Conservation (phyloP, 2,329 filamentous ascomycete species). For the Teratosphaeria zuluensis region DNA sequence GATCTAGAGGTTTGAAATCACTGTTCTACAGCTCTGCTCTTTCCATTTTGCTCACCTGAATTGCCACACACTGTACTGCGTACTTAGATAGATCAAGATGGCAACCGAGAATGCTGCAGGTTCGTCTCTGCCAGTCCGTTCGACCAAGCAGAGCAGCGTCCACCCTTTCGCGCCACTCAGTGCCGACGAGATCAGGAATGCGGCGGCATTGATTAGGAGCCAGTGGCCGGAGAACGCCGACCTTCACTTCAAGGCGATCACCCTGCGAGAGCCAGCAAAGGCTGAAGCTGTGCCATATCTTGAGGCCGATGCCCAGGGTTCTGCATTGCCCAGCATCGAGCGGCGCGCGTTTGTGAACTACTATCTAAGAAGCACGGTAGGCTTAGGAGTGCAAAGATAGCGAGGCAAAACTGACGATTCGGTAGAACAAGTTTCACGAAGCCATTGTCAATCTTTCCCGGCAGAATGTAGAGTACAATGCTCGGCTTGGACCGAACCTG, state of each 20-base stretch:
- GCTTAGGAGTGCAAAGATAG: conserved; percentile 6
- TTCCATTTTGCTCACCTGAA: background rate
- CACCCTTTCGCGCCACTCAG: conserved; percentile 54
- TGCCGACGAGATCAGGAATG: conserved; percentile 46
- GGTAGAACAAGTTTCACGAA: conserved; percentile 53
- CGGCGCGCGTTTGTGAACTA: conserved; percentile 41
- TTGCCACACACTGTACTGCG: background rate
- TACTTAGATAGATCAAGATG: background rate
- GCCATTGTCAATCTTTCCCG: conserved; percentile 46
- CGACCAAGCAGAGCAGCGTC: conserved; percentile 5
- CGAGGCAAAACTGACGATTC: background rate
- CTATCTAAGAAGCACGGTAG: conserved; percentile 51
- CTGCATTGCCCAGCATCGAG: conserved; percentile 38
- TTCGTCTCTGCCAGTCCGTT: conserved; percentile 5
- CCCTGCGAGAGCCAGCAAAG: conserved; percentile 26
- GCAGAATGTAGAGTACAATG: conserved; percentile 45
- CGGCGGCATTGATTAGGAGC: conserved; percentile 40
- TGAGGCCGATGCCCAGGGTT: conserved; percentile 21
- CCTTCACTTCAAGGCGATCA: conserved; percentile 58
- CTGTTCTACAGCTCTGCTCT: background rate
- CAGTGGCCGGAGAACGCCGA: conserved; percentile 48
- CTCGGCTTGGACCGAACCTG: conserved; percentile 47
- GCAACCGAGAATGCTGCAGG: conserved; percentile 3
- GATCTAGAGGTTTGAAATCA: background rate
- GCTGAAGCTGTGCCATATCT: conserved; percentile 23